Conservation (phyloP, 495 filamentous ascomycete species). For the Elasticomyces elasticus region DNA sequence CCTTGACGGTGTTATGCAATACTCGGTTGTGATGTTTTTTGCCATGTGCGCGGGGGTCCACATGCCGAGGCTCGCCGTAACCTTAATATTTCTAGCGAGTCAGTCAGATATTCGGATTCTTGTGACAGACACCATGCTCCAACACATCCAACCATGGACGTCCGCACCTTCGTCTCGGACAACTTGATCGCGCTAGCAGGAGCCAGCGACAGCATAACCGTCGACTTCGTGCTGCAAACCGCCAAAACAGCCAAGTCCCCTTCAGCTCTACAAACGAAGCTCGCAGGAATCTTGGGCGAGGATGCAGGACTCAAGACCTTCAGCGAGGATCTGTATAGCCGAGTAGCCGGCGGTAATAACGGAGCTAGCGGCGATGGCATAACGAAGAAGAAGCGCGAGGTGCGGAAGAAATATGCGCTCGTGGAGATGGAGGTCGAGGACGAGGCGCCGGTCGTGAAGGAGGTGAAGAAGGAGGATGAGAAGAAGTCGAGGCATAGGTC, state of each 20-base stretch:
- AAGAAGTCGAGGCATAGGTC: constrained; percentile 26
- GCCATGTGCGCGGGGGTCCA: no score
- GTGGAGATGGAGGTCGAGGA: constrained; percentile 72
- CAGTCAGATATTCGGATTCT: no score
- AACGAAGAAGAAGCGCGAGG: constrained; percentile 14
- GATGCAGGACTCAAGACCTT: constrained; percentile 42
- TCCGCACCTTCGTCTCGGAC: constrained; percentile 24
- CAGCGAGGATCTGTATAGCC: constrained; percentile 43
- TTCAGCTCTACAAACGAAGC: constrained; percentile 43
- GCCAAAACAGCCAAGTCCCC: constrained; percentile 46
- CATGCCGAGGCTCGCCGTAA: no score
- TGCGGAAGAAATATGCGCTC: constrained; percentile 64
- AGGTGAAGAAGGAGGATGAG: constrained; percentile 29
- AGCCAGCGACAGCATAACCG: constrained; percentile 49
- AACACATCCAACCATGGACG: constrained; percentile 30
- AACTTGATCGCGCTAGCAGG: constrained; percentile 40
- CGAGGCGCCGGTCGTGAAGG: constrained; percentile 28
- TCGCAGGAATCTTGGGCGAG: constrained; percentile 41
- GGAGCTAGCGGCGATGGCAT: background rate
- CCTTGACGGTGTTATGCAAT: background rate
- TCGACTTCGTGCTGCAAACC: constrained; percentile 55
- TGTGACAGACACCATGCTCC: no score
- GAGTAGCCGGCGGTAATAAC: constrained; percentile 28
- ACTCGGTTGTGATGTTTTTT: no score
- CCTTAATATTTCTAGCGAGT: no score